Base-by-base conservation (phyloP, 257 asterid species). In the Verbena officinalis region DNA sequence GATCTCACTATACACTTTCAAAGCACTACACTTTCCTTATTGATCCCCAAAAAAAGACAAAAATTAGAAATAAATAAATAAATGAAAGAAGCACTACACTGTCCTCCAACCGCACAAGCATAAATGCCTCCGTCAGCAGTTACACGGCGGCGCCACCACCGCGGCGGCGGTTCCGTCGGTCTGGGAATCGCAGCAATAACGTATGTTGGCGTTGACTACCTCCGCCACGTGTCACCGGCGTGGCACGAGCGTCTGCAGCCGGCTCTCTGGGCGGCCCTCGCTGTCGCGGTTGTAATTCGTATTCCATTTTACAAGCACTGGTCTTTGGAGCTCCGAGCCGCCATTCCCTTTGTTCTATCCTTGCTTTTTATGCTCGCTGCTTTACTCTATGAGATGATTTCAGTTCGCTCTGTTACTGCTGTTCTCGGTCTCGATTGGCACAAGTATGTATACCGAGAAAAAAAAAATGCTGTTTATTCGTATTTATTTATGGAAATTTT, bases 341-440 rank as follows among this genome's bases (percentile, higher is more conserved):
- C 97, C 65, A 63, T 90, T 10, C 96, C 99, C 7, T 94, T 90
- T 72, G 50, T 90, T 19, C 81, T 86, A 3, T 82, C 99, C 16
- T 62, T 94, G 59, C 0, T 90, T 4, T 90, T 94, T 60, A 72
- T 94, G 89, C 84, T 86, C 13, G 81, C 84, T n/a, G 92, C 97
- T 69, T 76, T 94, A n/a, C 86, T 94, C 13, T 69, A 86, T 42
- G 99, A 94, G 69, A 78, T 77, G 52, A 78, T 94, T 59, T 94
- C 95, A 22, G 99, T 94, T 64, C 96, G 99, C 79, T 94, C 95
- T 30, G 95, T 88, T 57, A 90, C 99, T 10, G 97, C 97, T 33
- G 99, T 94, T 54, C 96, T 88, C 23, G 99, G 99, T 61, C 89
- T 87, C 13, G 94, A 90, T 55, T 94, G 96, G 97, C 90, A 94